Evolutionary conservation across 768 basidiomycete genomes (phyloP), one percentile per base, ranked within the genome.

Genomic region (Tylopilus vinaceipallidus): DNA sequence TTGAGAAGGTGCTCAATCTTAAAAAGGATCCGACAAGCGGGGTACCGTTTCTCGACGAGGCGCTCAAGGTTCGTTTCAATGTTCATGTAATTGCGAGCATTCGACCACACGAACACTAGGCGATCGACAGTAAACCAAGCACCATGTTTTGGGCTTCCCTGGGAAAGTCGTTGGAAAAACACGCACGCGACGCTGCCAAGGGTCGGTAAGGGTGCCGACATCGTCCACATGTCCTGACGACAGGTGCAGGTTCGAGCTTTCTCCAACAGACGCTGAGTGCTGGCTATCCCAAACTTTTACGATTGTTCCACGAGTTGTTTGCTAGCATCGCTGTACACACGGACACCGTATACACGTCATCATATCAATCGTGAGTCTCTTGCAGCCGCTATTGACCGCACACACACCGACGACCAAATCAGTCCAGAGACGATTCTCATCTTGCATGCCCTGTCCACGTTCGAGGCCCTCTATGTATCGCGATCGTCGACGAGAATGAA

Each of bases 221-320:
- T 29, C 4, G 24, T 30, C 19, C 29, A 32, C 34, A 24, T 46
- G 20, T 43, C 32, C 48, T 60, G 32, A 59, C 42, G 4, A n/a
- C 26, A 11, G 11, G 17, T 5, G 23, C 54, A 97, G 93, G 78
- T 16, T 98, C 95, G 0, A 79, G 82, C 0, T 98, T 98, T 67
- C 68, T 98, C 11, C 94, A 98, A 58, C 93, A 95, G 59, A 90
- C 91, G 4, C 72, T 99, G 34, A 84, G 86, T 56, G 74, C 82
- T 2, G 88, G 90, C 16, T 98, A 98, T 69, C 92, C 95, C 3
- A 81, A 82, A 42, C 74, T 99, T 3, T 67, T 99, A 9, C 81
- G 97, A 10, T 77, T 98, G 2, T 95, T 99, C 70, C 97, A 99
- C 47, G 93, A 94, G 34, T 97, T 99, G 71, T 99, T 99, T 65